Conservation (phyloP, 441 rosid species). For the Gossypium trilobum region DNA sequence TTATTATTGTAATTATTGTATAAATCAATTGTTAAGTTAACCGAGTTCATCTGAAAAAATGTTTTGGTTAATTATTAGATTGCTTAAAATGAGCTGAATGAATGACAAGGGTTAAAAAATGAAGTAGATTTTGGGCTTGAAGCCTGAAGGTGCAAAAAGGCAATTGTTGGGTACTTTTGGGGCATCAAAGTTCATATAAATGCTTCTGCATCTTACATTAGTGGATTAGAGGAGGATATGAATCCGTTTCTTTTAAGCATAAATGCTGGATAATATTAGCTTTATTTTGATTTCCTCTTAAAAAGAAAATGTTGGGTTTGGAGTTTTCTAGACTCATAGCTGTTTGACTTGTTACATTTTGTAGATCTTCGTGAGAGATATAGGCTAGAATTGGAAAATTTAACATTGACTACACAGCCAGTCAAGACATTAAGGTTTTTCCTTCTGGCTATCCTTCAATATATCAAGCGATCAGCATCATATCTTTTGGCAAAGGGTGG, state of each 20-base stretch:
- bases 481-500: conserved; percentile 68
- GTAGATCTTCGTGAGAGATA: conserved; percentile 57
- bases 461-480: conserved; percentile 31
- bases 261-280: too few relatives aligned
- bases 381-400: conserved; percentile 57
- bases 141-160: neutral
- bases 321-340: neutral
- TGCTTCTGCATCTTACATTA: neutral
- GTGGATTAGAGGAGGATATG: neutral
- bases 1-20: neutral
- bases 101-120: neutral
- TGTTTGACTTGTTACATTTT: conserved; percentile 11
- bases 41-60: neutral
- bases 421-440: conserved; percentile 63
- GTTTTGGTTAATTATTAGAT: neutral
- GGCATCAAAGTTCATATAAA: neutral
- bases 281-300: neutral
- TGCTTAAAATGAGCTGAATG: neutral
- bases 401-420: conserved; percentile 64
- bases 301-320: neutral
- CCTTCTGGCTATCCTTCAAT: conserved; percentile 46
- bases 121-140: neutral
- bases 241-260: neutral
- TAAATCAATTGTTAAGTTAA: neutral
- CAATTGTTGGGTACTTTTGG: neutral